These are phyloP conservation scores for Ganoderma lucidum DNA, from an alignment of 1,284 basidiomycete genomes.

Conservation along the genomic window DNA sequence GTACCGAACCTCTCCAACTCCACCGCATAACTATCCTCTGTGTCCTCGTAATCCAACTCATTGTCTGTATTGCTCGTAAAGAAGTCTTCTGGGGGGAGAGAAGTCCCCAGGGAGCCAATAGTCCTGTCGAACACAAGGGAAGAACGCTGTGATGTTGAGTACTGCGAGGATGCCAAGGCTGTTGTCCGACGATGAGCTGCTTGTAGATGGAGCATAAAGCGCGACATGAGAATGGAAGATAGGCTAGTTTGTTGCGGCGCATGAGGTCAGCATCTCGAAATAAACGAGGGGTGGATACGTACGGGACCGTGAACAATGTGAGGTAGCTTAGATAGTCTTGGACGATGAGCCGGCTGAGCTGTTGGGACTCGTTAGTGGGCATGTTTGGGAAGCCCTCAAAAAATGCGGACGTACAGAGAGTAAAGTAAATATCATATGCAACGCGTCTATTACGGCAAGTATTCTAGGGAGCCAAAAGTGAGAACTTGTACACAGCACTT, in stretches of 20 bases:
- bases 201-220: slow-evolving; percentile 9
- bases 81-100: background rate
- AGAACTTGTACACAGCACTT: background rate
- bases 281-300: background rate
- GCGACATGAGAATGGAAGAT: background rate
- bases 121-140: background rate
- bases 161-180: background rate
- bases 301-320: slow-evolving; percentile 2
- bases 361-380: background rate
- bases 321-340: background rate
- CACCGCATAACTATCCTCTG: background rate
- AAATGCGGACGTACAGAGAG: background rate
- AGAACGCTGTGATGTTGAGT: background rate
- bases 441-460: background rate
- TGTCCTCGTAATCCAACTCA: background rate
- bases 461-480: background rate
- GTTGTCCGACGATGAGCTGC: background rate
- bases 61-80: background rate
- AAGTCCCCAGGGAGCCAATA: background rate
- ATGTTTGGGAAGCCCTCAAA: too few relatives aligned
- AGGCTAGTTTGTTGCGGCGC: background rate
- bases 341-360: background rate
- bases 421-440: background rate
- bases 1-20: background rate
- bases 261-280: background rate